Evolutionary conservation across 2,329 filamentous ascomycete genomes (phyloP).

Genomic region (Drechslera avenae): DNA sequence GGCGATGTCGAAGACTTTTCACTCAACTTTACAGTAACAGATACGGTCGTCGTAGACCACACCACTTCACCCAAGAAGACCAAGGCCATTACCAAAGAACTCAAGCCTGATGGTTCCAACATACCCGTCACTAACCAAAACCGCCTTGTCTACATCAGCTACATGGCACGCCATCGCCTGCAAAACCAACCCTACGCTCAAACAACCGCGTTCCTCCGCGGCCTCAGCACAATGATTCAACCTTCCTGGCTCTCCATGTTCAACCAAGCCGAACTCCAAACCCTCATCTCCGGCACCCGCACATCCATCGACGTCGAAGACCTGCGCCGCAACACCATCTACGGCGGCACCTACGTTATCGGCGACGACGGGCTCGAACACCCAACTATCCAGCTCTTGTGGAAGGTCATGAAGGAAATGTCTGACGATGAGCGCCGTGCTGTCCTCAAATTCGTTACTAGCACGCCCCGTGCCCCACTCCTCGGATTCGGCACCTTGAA

Average conservation of each 20-base stretch:
- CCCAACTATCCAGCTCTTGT: conserved; percentile 83
- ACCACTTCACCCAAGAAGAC: conserved; percentile 48
- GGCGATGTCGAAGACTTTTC: conserved; percentile 80
- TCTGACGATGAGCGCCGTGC: conserved; percentile 78
- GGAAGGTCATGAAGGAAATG: conserved; percentile 81
- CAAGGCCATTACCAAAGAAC: conserved; percentile 71
- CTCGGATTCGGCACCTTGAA: conserved; percentile 86
- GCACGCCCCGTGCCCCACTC: conserved; percentile 85
- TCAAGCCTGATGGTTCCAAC: conserved; percentile 77
- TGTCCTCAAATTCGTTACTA: conserved; percentile 94
- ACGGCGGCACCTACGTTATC: conserved; percentile 85
- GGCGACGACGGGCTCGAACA: conserved; percentile 91
- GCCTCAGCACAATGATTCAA: conserved; percentile 84
- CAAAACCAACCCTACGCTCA: conserved; percentile 79
- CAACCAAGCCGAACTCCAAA: conserved; percentile 93
- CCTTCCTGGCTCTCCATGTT: conserved; percentile 98
- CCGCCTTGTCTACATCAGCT: conserved; percentile 89
- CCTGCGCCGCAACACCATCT: conserved; percentile 79
- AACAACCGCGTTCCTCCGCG: conserved; percentile 84
- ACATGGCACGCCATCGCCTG: conserved; percentile 85
- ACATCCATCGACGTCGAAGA: conserved; percentile 87
- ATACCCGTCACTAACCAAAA: conserved; percentile 88
- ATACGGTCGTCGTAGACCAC: conserved; percentile 58
- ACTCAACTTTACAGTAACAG: conserved; percentile 88
- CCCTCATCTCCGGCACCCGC: conserved; percentile 85